phyloP scores from a whole-genome alignment of 2,329 filamentous ascomycete genomes.

The Fusarium sp. region DNA sequence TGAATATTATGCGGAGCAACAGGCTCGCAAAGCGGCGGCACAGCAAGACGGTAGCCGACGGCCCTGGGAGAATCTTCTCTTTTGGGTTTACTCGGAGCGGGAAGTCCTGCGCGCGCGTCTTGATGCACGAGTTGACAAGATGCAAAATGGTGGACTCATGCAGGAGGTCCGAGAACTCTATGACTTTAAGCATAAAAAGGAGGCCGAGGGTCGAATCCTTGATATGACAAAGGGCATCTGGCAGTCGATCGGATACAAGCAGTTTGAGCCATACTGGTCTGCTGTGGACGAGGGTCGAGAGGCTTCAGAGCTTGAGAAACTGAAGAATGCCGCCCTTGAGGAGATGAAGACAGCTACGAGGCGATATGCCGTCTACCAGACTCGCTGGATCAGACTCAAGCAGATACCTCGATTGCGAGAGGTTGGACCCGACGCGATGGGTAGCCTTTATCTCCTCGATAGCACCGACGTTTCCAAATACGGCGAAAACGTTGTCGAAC shows the following conservation, averaged over 20 bases:
- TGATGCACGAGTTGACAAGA: conserved; percentile 79
- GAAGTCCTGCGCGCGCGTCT: conserved; percentile 74
- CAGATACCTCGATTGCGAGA: conserved; percentile 72
- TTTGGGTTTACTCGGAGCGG: conserved; percentile 85
- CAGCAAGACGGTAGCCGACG: conserved; percentile 36
- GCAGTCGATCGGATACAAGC: conserved; percentile 96
- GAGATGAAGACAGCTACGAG: conserved; percentile 82
- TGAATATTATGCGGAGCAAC: conserved; percentile 84
- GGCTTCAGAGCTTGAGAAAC: conserved; percentile 56
- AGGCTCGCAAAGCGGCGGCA: conserved; percentile 48
- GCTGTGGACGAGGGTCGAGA: conserved; percentile 50
- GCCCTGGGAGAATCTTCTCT: conserved; percentile 69
- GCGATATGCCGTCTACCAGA: conserved; percentile 85
- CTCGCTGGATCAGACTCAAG: conserved; percentile 86
- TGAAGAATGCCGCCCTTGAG: conserved; percentile 70
- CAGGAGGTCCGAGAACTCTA: conserved; percentile 59
- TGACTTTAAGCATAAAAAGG: conserved; percentile 49
- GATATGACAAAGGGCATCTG: conserved; percentile 87
- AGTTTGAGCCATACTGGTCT: conserved; percentile 76
- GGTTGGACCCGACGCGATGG: conserved; percentile 57
- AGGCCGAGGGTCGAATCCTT: conserved; percentile 59
- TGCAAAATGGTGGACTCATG: conserved; percentile 69
- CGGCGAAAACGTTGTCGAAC: conserved; percentile 67
- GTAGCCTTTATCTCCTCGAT: conserved; percentile 79
- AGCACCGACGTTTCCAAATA: conserved; percentile 73